Conservation (phyloP, 805 yeast species). For the Cyberlindnera maclurae region DNA sequence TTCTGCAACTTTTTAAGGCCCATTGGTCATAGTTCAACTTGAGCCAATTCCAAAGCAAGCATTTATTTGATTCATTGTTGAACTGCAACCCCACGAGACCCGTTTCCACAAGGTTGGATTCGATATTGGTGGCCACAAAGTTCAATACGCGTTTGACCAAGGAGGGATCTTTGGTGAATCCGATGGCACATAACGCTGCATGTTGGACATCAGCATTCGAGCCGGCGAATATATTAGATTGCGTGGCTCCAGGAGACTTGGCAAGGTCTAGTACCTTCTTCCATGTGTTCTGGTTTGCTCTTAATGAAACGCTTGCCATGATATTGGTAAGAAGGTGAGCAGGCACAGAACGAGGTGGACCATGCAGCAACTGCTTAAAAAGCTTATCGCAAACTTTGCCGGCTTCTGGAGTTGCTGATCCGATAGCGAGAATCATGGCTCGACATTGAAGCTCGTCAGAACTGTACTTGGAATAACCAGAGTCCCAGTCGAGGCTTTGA, state of each 20-base stretch:
- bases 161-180: slow-evolving; percentile 39
- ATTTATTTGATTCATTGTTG: slow-evolving; percentile 27
- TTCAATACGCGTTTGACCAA: slow-evolving; percentile 48
- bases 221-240: slow-evolving; percentile 25
- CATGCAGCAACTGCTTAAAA: slow-evolving; percentile 45
- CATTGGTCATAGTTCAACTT: slow-evolving; percentile 43
- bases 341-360: slow-evolving; percentile 47
- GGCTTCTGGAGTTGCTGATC: slow-evolving; percentile 21
- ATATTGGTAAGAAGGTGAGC: slow-evolving; percentile 39
- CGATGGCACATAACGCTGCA: slow-evolving; percentile 48
- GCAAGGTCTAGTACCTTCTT: slow-evolving; percentile 50
- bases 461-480: slow-evolving; percentile 31
- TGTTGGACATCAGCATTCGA: slow-evolving; percentile 39
- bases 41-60: slow-evolving; percentile 52
- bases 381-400: slow-evolving; percentile 29
- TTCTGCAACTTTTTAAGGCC: slow-evolving; percentile 39
- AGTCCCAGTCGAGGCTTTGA: slow-evolving; percentile 31
- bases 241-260: slow-evolving; percentile 41
- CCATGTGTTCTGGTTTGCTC: slow-evolving; percentile 41
- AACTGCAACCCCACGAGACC: slow-evolving; percentile 49
- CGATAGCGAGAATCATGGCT: slow-evolving; percentile 36
- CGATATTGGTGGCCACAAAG: slow-evolving; percentile 50
- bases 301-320: slow-evolving; percentile 34
- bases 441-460: slow-evolving; percentile 38
- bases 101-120: slow-evolving; percentile 45